Base-by-base conservation (phyloP, 2,329 filamentous ascomycete species). In the Amylocarpus encephaloides region DNA sequence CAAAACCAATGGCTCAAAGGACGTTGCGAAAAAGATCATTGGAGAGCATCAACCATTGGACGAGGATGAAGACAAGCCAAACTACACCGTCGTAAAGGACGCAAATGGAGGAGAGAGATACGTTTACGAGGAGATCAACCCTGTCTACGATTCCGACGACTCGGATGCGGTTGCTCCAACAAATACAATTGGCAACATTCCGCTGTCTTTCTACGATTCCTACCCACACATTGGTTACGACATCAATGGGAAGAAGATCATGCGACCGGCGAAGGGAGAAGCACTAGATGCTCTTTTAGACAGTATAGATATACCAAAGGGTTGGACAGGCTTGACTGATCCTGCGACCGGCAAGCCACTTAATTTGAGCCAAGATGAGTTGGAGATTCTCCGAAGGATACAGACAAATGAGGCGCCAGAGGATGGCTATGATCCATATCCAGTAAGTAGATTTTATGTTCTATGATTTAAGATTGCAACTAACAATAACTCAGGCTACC, bases 141-240 rank as follows among this genome's bases (percentile, higher is more conserved):
- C 92, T 2, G 85, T 90, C 48, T 96, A 98, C 70, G 93, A 97
- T 65, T 95, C 91, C 1, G 94, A 98, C 70, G 92, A 96, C 65
- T 87, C 87, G 2, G 92, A 96, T 67, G 85, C 83, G 3, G 82
- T 86, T 54, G 85, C 81, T 49, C 80, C 84, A 26, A 77, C 76
- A 46, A 98, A 98, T 71, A 97, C 93, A 0, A 96, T 98, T 62
- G 94, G 93, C 59, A 78, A 97, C 66, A 98, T 98, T 53, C 88
- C 91, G 5, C 73, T 97, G 44, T 86, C 87, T 2, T 97, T 95
- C 71, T 98, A 98, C 73, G 93, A 98, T 68, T 86, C 88, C 33
- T 98, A 96, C 67, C 93, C 93, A 45, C 93, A 98, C 67, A 96
- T 98, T 66, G 93, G 93, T 52, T 98, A 98, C 71, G 88, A 96